Base-by-base conservation (phyloP, 2,329 filamentous ascomycete genomes). In the Diplodia sapinea region DNA sequence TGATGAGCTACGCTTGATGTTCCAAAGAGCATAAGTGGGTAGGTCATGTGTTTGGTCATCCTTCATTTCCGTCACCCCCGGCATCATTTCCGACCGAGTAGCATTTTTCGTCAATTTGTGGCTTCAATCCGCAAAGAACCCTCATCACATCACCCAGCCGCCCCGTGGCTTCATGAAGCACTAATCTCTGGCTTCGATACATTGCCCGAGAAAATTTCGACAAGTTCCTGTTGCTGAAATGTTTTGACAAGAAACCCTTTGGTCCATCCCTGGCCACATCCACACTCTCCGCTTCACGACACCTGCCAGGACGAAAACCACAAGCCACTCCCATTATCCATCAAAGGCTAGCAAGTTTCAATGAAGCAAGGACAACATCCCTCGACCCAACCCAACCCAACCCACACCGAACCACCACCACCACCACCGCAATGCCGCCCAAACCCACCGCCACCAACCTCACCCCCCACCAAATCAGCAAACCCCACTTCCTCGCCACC, bases 401-500 rank as follows among this genome's bases (percentile, higher is more conserved):
- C 4, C 31, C 31, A 31, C 50, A 52, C 26, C 29, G 8, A 29
- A 20, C 13, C 20, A 59, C 36, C 26, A 40, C 9, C 33, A 5
- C 12, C 20, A 36, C 12, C 55, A n/a, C 36, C 8, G 50, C 57
- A 43, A 62, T 62, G 57, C 29, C 57, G 9, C 38, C 38, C 11
- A 13, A 20, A 26, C 26, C 40, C 43, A n/a, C 49, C 26, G 33
- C 40, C 26, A 17, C 57, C 40, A 33, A 17, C 40, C 36, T 31
- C 57, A 62, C 40, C 3, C 40, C 57, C 40, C 1, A 26, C 57
- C 26, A 55, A 33, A 55, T 55, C 57, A 29, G 40, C 57, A 31
- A 33, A 3, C 15, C 29, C 1, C n/a, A 69, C 0, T 77, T 77
- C 69, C 71, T 70, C 9, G 59, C 68, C 3, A 62, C 70, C 1